These are phyloP conservation scores for Chlamydomonas schloesseri DNA, from an alignment of 139 green algal genomes.

Conservation along the genomic window DNA sequence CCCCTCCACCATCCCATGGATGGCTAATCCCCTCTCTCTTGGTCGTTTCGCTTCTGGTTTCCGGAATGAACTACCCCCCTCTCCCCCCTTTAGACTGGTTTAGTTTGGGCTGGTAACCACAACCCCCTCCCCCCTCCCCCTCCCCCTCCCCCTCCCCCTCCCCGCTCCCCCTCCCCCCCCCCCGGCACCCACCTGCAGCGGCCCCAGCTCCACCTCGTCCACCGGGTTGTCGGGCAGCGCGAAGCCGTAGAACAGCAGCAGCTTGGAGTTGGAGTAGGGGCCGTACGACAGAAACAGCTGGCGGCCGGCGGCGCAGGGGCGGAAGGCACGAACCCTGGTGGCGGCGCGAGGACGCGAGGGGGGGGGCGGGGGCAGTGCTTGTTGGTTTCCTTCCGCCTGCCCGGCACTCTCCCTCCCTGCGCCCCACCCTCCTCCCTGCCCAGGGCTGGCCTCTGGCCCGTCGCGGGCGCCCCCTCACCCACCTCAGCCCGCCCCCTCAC, in stretches of 20 bases:
- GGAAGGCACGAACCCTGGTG: slow-evolving; percentile 64
- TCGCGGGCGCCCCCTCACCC: no score
- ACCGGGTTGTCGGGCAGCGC: slow-evolving; percentile 67
- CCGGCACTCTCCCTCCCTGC: no score
- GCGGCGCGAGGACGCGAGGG: not conserved
- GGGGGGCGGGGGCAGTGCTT: not conserved
- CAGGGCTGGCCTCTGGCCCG: no score
- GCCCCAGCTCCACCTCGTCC: slow-evolving; percentile 54
- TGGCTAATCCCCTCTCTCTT: no score
- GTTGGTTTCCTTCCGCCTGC: no score
- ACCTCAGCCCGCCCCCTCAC: not conserved
- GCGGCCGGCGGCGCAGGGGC: slow-evolving; percentile 55
- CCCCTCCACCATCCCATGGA: no score
- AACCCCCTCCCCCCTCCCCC: not conserved
- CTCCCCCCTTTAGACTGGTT: no score
- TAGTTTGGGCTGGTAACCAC: no score
- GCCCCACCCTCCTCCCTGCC: no score
- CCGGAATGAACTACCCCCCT: no score
- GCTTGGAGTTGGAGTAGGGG: slow-evolving; percentile 75
- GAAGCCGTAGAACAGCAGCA: slow-evolving; percentile 88
- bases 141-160: not conserved
- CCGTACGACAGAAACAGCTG: slow-evolving; percentile 83
- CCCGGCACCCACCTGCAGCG: not conserved
- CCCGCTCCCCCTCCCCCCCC: not conserved
- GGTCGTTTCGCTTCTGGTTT: no score